Evolutionary conservation across 371 early-diverging fungal genomes (phyloP).

Genomic region (Apophysomyces ossiformis): DNA sequence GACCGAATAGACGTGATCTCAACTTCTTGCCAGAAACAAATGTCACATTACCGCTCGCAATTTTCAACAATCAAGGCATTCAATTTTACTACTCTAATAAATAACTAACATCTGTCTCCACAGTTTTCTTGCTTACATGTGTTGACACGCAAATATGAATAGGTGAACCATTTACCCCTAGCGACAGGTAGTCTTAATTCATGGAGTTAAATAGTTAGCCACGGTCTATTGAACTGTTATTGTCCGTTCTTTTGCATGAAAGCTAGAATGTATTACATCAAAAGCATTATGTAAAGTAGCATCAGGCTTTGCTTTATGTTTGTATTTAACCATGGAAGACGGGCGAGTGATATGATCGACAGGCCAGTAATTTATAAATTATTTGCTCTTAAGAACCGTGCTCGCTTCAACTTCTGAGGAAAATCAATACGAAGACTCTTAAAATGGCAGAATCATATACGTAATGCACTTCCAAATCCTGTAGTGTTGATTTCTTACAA

Average conservation of each 20-base stretch:
- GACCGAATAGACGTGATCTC: neutral
- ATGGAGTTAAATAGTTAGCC: too few species aligned
- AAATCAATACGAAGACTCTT: constrained; percentile 33
- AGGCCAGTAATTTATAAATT: constrained; percentile 36
- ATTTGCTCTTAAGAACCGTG: constrained; percentile 14
- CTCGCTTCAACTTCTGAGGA: constrained; percentile 19
- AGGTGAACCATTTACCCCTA: too few species aligned
- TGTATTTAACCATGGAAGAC: constrained; percentile 5
- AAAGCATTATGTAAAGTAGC: neutral
- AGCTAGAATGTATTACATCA: neutral
- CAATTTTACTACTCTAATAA: neutral
- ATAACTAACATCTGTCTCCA: constrained; percentile 5
- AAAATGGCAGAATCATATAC: constrained; percentile 36
- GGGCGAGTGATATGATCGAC: constrained; percentile 29
- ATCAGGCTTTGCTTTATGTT: neutral
- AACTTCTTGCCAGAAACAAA: constrained; percentile 45
- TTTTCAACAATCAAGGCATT: constrained; percentile 18
- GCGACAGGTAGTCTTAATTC: too few species aligned
- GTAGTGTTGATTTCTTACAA: constrained; percentile 7
- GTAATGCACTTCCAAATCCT: constrained; percentile 23
- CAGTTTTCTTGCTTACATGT: too few species aligned
- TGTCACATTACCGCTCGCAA: constrained; percentile 47
- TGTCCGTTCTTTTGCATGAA: neutral
- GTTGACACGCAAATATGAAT: too few species aligned
- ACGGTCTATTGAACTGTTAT: too few species aligned